A percentile compares a stretch with the other conserved stretches of the same genome.
Evolutionary conservation across 805 yeast species (phyloP).

Genomic region (Priceomyces carsonii): DNA sequence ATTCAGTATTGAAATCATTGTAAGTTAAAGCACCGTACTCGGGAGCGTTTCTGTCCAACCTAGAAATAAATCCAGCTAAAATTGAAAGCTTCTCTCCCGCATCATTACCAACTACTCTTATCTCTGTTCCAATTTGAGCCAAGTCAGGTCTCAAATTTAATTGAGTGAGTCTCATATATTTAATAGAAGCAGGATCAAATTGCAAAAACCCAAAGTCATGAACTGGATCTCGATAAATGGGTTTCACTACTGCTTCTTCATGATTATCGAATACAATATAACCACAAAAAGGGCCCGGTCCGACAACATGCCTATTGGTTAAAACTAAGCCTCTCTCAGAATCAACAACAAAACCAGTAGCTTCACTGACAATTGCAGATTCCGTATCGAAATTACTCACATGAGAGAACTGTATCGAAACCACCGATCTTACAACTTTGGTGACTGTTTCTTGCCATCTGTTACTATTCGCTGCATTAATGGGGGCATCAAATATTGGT

Average conservation of each 20-base stretch:
- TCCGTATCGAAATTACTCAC: slow-evolving; percentile 89
- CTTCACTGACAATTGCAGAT: slow-evolving; percentile 76
- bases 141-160: slow-evolving; percentile 74
- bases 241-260: slow-evolving; percentile 85
- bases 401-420: slow-evolving; percentile 85
- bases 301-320: slow-evolving; percentile 93
- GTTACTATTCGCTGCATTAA: slow-evolving; percentile 13
- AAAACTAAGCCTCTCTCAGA: slow-evolving; percentile 76
- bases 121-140: slow-evolving; percentile 90
- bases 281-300: slow-evolving; percentile 92
- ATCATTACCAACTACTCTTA: slow-evolving; percentile 94
- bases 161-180: slow-evolving; percentile 70
- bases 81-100: slow-evolving; percentile 93
- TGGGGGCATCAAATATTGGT: slow-evolving; percentile 14
- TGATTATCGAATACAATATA: slow-evolving; percentile 92
- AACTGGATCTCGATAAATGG: slow-evolving; percentile 89
- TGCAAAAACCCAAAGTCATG: slow-evolving; percentile 91
- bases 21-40: slow-evolving; percentile 87
- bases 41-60: slow-evolving; percentile 92
- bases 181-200: slow-evolving; percentile 70
- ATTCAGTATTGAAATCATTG: slow-evolving; percentile 91
- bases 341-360: slow-evolving; percentile 96
- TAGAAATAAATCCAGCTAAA: slow-evolving; percentile 79
- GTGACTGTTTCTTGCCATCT: slow-evolving; percentile 81
- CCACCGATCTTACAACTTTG: slow-evolving; percentile 80